These are phyloP conservation scores for Pseudogymnoascus sp. DNA, from an alignment of 2,329 filamentous ascomycete species.

Conservation along the genomic window DNA sequence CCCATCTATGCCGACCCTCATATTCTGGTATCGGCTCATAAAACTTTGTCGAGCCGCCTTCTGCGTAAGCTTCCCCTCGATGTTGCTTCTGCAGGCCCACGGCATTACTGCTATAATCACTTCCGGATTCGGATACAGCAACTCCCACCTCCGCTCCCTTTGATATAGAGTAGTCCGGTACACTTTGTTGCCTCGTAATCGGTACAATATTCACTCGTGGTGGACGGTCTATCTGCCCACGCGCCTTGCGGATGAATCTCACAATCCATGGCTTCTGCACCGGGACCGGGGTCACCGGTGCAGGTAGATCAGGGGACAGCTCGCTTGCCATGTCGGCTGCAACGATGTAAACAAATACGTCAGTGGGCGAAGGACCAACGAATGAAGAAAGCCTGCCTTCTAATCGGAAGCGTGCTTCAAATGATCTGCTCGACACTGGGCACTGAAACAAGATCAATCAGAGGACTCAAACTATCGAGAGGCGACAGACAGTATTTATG, in stretches of 20 bases:
- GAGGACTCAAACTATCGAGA: neutral
- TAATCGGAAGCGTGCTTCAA: neutral
- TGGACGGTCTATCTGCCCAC: constrained; percentile 10
- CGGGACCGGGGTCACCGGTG: neutral
- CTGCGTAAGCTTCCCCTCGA: neutral
- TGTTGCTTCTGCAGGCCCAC: neutral
- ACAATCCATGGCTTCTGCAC: neutral
- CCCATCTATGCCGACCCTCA: constrained; percentile 23
- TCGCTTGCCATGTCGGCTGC: neutral
- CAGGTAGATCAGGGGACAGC: neutral
- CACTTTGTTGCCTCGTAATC: neutral
- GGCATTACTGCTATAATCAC: neutral
- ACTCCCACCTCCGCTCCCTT: neutral
- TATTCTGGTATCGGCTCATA: constrained; percentile 21
- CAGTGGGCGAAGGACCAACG: neutral
- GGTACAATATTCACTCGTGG: neutral
- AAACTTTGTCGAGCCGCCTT: constrained; percentile 14
- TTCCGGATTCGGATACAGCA: neutral
- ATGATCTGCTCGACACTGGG: neutral
- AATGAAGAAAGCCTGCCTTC: neutral
- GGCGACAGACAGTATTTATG: neutral
- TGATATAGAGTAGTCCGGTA: neutral
- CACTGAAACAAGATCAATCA: constrained; percentile 4
- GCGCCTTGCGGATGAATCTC: constrained; percentile 9
- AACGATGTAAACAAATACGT: neutral